Evolutionary conservation across 176 grass and related monocot genomes (phyloP), one percentile per base, ranked within the genome.

Genomic region (Urochloa ruziziensis): DNA sequence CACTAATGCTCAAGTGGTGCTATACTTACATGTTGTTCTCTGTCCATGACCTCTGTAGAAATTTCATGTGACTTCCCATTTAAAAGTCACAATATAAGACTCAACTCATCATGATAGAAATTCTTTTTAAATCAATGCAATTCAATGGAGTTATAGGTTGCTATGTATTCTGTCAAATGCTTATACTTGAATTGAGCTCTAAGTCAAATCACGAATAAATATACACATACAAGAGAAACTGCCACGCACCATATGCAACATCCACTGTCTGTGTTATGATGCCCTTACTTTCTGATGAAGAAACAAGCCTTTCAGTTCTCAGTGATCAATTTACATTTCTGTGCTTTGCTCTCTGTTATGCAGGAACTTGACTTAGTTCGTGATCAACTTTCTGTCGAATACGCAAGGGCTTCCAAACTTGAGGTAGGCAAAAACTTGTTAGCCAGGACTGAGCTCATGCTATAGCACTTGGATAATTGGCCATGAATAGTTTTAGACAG

Each of bases 341-440:
- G 70, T 65, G 21, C 19, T 60, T 6, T 70, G 25, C 24, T 63
- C 1, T 78, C 58, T 90, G 57, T 60, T 85, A 62, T 85, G 77
- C 88, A 99, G 97, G 97, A 99, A 75, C 85, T 96, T 52, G 32
- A 91, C 44, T 94, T 79, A 11, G 73, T 91, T 36, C 89, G 52
- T 21, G 70, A 89, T 82, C 93, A 88, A 83, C 91, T 99, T 75
- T 82, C 88, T 58, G 74, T 79, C 10, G 97, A 96, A 81, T 83
- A 90, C 78, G 76, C 70, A 40, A 96, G 91, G 74, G 89, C 89
- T 69, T 94, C 92, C 74, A 94, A 94, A 78, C 91, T 94, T 29
- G 93, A 99, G 97, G 97, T 99, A 96, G 4, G 39, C 32, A 30
- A 25, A 49, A 59, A 70, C 16, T 39, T 70, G 58, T 23, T 14